A percentile compares a stretch with the other conserved stretches of the same genome.
Conservation (phyloP, 1,139 yeast genomes). For the Debaryomycetaceae sp. region DNA sequence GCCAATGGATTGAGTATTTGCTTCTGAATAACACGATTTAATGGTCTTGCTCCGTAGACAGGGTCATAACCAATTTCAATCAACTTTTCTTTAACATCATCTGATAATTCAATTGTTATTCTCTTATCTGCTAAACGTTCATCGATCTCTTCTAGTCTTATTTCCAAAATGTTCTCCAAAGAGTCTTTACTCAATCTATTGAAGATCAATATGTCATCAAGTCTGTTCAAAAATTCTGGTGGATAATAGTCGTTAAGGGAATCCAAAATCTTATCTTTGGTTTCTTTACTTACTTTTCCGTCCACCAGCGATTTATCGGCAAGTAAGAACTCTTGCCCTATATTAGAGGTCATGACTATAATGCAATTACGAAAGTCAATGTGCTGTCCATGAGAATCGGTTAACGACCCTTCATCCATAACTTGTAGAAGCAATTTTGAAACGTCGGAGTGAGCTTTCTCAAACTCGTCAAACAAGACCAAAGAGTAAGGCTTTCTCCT, state of each 20-base stretch:
- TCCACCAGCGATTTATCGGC: conserved; percentile 49
- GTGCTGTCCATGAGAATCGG: conserved; percentile 92
- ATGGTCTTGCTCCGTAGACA: conserved; percentile 91
- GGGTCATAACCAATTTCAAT: conserved; percentile 88
- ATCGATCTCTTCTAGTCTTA: conserved; percentile 75
- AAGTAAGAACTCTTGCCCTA: conserved; percentile 86
- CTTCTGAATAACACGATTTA: conserved; percentile 85
- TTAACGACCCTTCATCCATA: conserved; percentile 88
- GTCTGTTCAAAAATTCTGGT: conserved; percentile 91
- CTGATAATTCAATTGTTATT: conserved; percentile 57
- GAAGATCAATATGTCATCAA: conserved; percentile 87
- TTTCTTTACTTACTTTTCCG: conserved; percentile 46
- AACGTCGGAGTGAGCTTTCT: conserved; percentile 93
- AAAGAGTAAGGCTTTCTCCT: conserved; percentile 93
- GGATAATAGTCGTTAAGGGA: conserved; percentile 72
- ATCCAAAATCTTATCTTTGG: conserved; percentile 60
- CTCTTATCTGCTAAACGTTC: conserved; percentile 78
- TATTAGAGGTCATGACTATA: conserved; percentile 95
- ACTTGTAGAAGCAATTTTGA: conserved; percentile 87
- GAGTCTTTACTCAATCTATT: conserved; percentile 79
- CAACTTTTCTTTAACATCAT: conserved; percentile 70
- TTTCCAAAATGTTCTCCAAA: conserved; percentile 74
- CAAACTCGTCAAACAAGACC: conserved; percentile 91
- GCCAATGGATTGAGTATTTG: conserved; percentile 84
- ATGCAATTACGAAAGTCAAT: conserved; percentile 93